Evolutionary conservation across 805 yeast species (phyloP).

Genomic region (Starmerella powellii): DNA sequence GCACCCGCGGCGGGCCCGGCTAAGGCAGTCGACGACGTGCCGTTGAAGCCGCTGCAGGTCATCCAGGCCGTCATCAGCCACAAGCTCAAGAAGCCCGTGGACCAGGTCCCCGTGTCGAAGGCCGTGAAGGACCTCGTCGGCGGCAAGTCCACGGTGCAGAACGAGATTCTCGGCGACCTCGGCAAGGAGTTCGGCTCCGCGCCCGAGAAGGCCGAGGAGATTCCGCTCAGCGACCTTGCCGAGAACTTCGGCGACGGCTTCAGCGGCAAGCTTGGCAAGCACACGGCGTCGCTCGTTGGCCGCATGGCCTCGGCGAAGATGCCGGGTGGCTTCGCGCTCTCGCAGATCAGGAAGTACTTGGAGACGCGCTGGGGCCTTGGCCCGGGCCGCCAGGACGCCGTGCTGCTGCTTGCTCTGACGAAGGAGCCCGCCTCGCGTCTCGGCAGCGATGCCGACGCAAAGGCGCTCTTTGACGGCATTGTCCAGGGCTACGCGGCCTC

Average conservation of each 20-base stretch:
- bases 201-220: slow-evolving; percentile 98
- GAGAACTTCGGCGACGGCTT: slow-evolving; percentile 88
- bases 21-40: slow-evolving; percentile 76
- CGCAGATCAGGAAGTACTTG: slow-evolving; percentile 83
- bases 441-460: slow-evolving; percentile 78
- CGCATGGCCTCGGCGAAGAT: slow-evolving; percentile 91
- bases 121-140: slow-evolving; percentile 95
- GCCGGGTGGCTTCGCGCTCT: slow-evolving; percentile 98
- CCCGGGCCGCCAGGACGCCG: slow-evolving; percentile 88
- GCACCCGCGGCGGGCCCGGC: slow-evolving; percentile 71
- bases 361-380: slow-evolving; percentile 88
- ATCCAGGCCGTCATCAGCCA: slow-evolving; percentile 88
- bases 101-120: slow-evolving; percentile 73
- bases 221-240: slow-evolving; percentile 90
- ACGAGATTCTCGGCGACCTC: slow-evolving; percentile 95
- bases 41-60: slow-evolving; percentile 70
- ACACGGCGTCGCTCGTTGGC: slow-evolving; percentile 75
- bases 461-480: slow-evolving; percentile 67
- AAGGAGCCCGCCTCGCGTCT: slow-evolving; percentile 86
- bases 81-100: slow-evolving; percentile 83
- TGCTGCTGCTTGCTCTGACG: slow-evolving; percentile 68
- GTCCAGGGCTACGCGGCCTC: slow-evolving; percentile 77
- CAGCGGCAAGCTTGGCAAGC: slow-evolving; percentile 83
- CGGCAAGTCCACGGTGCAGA: slow-evolving; percentile 97
- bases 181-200: slow-evolving; percentile 97